These are phyloP conservation scores for Pezicula rhizophila DNA, from an alignment of 2,329 filamentous ascomycete species.

Conservation along the genomic window DNA sequence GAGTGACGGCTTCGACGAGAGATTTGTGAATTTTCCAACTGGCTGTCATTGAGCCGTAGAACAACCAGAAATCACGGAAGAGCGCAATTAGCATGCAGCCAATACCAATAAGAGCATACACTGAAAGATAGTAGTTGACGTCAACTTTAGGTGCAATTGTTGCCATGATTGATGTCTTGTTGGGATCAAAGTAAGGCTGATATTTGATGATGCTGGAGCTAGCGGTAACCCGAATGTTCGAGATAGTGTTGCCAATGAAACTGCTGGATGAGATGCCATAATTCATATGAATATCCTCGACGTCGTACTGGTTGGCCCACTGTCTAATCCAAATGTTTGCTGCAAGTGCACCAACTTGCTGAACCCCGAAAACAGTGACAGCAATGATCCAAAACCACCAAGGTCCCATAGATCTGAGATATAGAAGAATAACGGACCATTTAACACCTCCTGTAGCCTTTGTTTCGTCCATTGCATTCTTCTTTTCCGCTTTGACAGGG, in stretches of 20 bases:
- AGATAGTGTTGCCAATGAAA: constrained; percentile 23
- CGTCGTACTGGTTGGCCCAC: constrained; percentile 86
- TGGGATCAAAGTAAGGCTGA: constrained; percentile 26
- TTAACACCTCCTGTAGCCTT: constrained; percentile 87
- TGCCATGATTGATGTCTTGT: constrained; percentile 23
- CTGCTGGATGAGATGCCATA: constrained; percentile 13
- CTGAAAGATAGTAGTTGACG: constrained; percentile 72
- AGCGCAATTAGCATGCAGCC: constrained; percentile 77
- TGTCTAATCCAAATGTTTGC: constrained; percentile 92
- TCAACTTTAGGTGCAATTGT: constrained; percentile 54
- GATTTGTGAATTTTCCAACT: constrained; percentile 77
- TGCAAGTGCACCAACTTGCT: constrained; percentile 80
- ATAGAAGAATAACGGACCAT: constrained; percentile 77
- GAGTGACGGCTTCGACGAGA: constrained; percentile 71
- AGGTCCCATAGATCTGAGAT: constrained; percentile 84
- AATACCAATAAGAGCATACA: constrained; percentile 77
- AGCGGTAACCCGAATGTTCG: constrained; percentile 16
- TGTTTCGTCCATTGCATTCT: constrained; percentile 59
- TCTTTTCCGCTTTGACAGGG: constrained; percentile 26
- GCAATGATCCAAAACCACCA: constrained; percentile 93
- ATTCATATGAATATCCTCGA: constrained; percentile 11
- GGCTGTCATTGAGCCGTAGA: constrained; percentile 84
- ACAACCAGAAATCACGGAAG: constrained; percentile 78
- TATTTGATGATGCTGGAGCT: constrained; percentile 21
- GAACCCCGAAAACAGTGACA: constrained; percentile 66